Conservation (phyloP, 1,139 yeast genomes). For the Debaryomyces nepalensis region DNA sequence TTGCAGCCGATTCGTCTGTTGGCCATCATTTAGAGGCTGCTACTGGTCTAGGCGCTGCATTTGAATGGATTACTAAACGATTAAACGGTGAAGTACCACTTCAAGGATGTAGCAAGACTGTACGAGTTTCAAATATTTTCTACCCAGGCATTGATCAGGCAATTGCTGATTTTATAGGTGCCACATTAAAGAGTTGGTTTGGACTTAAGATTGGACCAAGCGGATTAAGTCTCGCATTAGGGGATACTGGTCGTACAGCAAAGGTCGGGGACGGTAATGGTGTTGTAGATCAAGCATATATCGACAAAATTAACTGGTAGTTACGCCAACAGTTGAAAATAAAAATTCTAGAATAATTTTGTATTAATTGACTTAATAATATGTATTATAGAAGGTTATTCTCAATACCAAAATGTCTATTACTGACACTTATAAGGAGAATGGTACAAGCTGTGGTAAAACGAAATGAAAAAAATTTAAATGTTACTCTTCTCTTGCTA, state of each 20-base stretch:
- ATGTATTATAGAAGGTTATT: too few relatives aligned
- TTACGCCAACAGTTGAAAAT: too few relatives aligned
- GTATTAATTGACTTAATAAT: too few relatives aligned
- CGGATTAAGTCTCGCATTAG: neutral
- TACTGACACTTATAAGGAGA: too few relatives aligned
- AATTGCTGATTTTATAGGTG: conserved; percentile 28
- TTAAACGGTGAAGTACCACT: conserved; percentile 13
- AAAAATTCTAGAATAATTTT: too few relatives aligned
- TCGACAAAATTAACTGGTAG: conserved; percentile 1
- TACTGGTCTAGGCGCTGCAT: conserved; percentile 14
- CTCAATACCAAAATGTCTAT: too few relatives aligned
- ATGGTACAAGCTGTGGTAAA: too few relatives aligned
- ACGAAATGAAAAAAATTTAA: too few relatives aligned
- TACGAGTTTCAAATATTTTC: conserved; percentile 41
- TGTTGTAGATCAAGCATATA: conserved; percentile 1
- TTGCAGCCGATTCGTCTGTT: conserved; percentile 14
- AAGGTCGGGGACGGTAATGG: neutral
- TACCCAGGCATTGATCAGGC: conserved; percentile 31
- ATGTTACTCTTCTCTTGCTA: too few relatives aligned
- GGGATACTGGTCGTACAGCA: neutral
- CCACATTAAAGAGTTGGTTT: conserved; percentile 1
- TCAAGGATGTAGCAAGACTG: conserved; percentile 17
- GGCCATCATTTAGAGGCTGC: conserved; percentile 14
- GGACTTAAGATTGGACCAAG: conserved; percentile 3
- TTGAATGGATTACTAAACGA: conserved; percentile 14